Evolutionary conservation across 305 asterid genomes (phyloP).

Genomic region (Ajuga reptans): DNA sequence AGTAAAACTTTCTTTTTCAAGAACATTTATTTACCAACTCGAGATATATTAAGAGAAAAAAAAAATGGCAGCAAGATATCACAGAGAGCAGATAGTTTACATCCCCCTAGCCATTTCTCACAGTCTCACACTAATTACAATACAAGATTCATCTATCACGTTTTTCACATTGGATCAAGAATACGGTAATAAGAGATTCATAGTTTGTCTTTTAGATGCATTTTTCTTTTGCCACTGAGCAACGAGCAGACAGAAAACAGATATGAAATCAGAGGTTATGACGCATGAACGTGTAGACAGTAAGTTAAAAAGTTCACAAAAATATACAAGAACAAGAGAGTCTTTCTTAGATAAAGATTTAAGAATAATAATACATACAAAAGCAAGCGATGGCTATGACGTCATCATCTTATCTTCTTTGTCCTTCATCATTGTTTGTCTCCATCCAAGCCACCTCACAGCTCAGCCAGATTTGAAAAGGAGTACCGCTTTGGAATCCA

Average conservation of each 20-base stretch:
- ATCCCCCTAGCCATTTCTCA: background rate
- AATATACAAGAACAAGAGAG: conserved; percentile 48
- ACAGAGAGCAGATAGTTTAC: background rate
- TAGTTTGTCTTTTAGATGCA: background rate
- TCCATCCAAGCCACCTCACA: conserved; percentile 19
- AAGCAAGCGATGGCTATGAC: conserved; percentile 22
- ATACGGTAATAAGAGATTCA: background rate
- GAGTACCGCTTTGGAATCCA: conserved; percentile 92
- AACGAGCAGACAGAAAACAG: conserved; percentile 14
- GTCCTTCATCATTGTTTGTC: conserved; percentile 12
- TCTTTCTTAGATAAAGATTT: conserved; percentile 28
- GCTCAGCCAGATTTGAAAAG: conserved; percentile 91
- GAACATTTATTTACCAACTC: background rate
- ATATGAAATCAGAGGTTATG: conserved; percentile 15
- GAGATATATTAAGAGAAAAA: background rate
- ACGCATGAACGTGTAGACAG: conserved; percentile 20
- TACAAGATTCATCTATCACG: background rate
- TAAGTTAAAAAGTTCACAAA: conserved; percentile 18
- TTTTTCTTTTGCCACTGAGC: background rate
- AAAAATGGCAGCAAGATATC: background rate
- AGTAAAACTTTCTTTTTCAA: background rate
- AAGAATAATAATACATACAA: conserved; percentile 45
- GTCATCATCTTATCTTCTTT: conserved; percentile 29
- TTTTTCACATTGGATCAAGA: background rate
- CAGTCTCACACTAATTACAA: background rate